Percentiles rank a stretch among this genome's conserved stretches.
Evolutionary conservation across 2,329 filamentous ascomycete species (phyloP).

Genomic region (Neopestalotiopsis sp.): DNA sequence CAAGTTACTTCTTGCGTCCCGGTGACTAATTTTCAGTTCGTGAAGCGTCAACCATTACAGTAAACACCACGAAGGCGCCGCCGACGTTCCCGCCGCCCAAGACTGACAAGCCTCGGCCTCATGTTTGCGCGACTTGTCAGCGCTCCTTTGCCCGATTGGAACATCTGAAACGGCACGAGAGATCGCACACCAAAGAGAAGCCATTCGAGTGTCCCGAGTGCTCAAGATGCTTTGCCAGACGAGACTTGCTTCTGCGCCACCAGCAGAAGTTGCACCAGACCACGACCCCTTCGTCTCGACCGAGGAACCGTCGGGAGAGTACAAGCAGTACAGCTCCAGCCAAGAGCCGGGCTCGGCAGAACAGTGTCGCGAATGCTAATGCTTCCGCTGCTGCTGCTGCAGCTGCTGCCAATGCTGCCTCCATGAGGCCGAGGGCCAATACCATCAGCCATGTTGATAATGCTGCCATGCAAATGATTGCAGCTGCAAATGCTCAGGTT

Average conservation of each 20-base stretch:
- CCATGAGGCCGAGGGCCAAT: slow-evolving; percentile 86
- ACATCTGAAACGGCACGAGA: slow-evolving; percentile 95
- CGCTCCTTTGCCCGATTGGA: slow-evolving; percentile 94
- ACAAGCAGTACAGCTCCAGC: slow-evolving; percentile 73
- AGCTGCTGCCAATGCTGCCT: slow-evolving; percentile 49
- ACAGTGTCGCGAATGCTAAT: slow-evolving; percentile 74
- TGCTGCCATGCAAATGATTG: slow-evolving; percentile 74
- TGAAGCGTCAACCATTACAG: slow-evolving; percentile 39
- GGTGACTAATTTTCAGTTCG: neutral
- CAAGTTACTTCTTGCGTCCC: neutral
- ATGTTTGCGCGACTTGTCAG: slow-evolving; percentile 89
- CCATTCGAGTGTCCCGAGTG: slow-evolving; percentile 98
- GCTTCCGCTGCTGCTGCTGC: slow-evolving; percentile 51
- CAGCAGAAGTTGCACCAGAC: slow-evolving; percentile 99
- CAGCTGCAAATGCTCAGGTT: slow-evolving; percentile 61
- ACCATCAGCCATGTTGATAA: slow-evolving; percentile 94
- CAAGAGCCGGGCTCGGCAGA: slow-evolving; percentile 84
- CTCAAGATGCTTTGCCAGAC: slow-evolving; percentile 89
- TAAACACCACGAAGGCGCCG: slow-evolving; percentile 36
- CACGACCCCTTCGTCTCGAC: slow-evolving; percentile 83
- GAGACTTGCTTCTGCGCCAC: slow-evolving; percentile 89
- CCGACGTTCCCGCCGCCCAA: slow-evolving; percentile 78
- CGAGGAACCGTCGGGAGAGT: slow-evolving; percentile 89
- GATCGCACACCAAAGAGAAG: slow-evolving; percentile 78
- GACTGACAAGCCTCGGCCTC: slow-evolving; percentile 95